These are phyloP conservation scores for Arabidopsis lyrata DNA, from an alignment of 441 rosid species.

Conservation along the genomic window DNA sequence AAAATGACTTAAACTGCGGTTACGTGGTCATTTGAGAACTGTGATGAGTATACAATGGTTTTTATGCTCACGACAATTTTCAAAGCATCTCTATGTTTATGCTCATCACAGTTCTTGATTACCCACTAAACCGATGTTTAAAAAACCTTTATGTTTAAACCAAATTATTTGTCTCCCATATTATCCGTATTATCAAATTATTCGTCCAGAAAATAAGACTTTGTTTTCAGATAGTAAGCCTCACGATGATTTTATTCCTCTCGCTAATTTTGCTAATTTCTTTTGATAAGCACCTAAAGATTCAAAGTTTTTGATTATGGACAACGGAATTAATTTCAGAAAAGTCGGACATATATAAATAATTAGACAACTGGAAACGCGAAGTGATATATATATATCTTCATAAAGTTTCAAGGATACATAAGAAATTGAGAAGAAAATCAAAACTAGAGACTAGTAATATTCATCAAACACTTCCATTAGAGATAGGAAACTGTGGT, in stretches of 20 bases:
- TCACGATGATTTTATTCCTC: too few relatives aligned
- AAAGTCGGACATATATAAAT: neutral
- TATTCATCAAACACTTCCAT: neutral
- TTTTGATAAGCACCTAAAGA: too few relatives aligned
- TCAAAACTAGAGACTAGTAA: neutral
- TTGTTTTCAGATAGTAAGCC: too few relatives aligned
- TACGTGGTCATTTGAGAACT: neutral
- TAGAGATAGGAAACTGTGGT: constrained; percentile 25
- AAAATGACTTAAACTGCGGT: neutral
- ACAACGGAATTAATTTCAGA: too few relatives aligned
- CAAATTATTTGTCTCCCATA: too few relatives aligned
- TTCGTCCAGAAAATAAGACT: too few relatives aligned
- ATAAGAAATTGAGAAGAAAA: neutral
- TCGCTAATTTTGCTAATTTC: too few relatives aligned
- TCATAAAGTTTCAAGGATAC: neutral
- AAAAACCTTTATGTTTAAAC: too few relatives aligned
- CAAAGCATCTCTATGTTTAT: neutral
- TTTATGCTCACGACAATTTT: too few relatives aligned
- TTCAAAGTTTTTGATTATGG: too few relatives aligned
- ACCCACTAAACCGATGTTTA: neutral
- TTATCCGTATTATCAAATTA: too few relatives aligned
- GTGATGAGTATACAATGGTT: too few relatives aligned
- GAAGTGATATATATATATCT: neutral
- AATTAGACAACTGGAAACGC: neutral
- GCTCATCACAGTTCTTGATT: neutral